A percentile compares a stretch with the other conserved stretches of the same genome.
These are phyloP conservation scores for Apophysomyces trapeziformis DNA, from an alignment of 371 early-diverging fungal species.

Conservation along the genomic window DNA sequence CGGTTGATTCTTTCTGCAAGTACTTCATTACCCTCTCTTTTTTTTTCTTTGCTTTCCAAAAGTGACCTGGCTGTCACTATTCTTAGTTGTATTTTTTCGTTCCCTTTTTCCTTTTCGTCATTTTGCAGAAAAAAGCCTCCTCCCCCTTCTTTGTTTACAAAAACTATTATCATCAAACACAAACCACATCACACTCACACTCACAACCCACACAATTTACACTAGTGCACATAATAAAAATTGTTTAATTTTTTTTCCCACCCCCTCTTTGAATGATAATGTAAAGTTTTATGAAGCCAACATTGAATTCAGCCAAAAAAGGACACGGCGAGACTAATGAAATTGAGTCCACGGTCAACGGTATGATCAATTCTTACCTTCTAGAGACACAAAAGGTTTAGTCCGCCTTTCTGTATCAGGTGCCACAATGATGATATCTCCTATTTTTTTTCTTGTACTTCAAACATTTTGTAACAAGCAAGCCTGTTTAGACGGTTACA, in stretches of 20 bases:
- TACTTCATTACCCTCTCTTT: neutral
- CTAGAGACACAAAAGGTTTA: no score
- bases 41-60: neutral
- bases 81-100: conserved; percentile 5
- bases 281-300: conserved; percentile 9
- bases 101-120: neutral
- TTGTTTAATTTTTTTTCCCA: neutral
- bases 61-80: conserved; percentile 3
- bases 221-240: conserved; percentile 7
- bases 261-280: neutral
- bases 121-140: neutral
- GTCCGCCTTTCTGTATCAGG: no score
- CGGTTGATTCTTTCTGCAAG: conserved; percentile 3
- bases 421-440: no score
- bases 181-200: no score
- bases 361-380: no score
- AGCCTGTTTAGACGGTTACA: no score
- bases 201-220: no score
- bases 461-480: no score
- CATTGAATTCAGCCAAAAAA: conserved; percentile 1
- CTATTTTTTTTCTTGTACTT: no score
- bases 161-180: no score
- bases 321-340: neutral
- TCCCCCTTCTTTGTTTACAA: neutral
- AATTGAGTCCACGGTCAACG: neutral